Base-by-base conservation (phyloP, 495 filamentous ascomycete genomes). In the Annulohypoxylon stygium region DNA sequence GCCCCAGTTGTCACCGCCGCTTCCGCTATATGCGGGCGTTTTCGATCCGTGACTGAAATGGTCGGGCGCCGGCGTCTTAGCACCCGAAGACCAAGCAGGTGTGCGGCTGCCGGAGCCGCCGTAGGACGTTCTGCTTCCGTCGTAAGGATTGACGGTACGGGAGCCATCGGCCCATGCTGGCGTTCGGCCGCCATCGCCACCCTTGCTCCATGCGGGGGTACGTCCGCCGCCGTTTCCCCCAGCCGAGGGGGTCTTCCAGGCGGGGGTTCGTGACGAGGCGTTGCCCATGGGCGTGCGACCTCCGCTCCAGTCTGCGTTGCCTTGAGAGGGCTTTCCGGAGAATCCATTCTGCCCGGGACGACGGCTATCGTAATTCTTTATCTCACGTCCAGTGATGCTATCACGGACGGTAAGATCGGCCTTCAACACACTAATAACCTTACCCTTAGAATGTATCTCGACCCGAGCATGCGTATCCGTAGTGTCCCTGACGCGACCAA, bases 401-500 rank as follows among this genome's bases (percentile, higher is more conserved):
- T 99, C 95, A 81, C 93, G 94, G 73, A 96, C 91, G 1, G 86
- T 86, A 8, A 98, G 83, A 61, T 90, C 86, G 4, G 91, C 90
- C 79, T 95, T 96, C 2, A 88, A 86, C 33, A 98, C 88, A 14
- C 90, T 91, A 60, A 98, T 90, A 6, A 90, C 88, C 85, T 97
- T 98, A 81, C 88, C 91, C 81, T 95, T 96, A 23, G 93, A 92
- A 80, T 98, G 95, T 26, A 99, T 84, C 80, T 98, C 97, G 39
- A 99, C 92, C 20, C 94, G 90, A 33, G 93, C 95, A 69, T 91
- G 89, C 0, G 86, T 87, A 66, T 97, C 94, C 0, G 92, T 95
- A 0, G 97, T 89, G 77, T 98, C 94, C 76, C 97, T 97, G 72
- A 99, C 93, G 64, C 97, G 97, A 71, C 97, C 97, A 54, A 99